Percentiles rank a stretch among this genome's conserved stretches.
phyloP scores from a whole-genome alignment of 2,329 filamentous ascomycete species.

The Cytospora paraplurivora region DNA sequence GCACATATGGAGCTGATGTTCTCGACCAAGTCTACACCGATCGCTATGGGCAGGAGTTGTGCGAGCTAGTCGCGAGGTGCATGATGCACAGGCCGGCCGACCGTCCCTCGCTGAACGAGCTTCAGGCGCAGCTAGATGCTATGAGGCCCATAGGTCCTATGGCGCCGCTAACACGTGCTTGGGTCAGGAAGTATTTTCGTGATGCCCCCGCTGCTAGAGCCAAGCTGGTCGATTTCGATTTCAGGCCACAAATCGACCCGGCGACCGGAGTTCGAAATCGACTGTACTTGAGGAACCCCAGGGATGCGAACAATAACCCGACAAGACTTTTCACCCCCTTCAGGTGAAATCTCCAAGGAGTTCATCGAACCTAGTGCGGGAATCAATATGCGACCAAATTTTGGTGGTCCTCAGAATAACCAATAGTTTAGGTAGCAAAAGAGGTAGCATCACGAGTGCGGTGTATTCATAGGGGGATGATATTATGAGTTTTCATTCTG shows the following conservation, averaged over 20 bases:
- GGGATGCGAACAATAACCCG: not conserved
- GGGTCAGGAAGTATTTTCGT: not conserved
- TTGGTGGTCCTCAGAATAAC: not conserved
- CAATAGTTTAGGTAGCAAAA: not conserved
- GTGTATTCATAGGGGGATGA: too few species aligned
- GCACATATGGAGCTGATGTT: slow-evolving; percentile 1
- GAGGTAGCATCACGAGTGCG: too few species aligned
- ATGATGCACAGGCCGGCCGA: not conserved
- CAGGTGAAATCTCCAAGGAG: not conserved
- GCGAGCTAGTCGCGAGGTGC: not conserved
- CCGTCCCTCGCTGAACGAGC: not conserved
- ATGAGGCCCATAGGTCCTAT: not conserved
- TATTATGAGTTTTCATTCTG: too few species aligned
- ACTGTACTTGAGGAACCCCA: not conserved
- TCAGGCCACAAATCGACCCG: not conserved
- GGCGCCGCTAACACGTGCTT: not conserved
- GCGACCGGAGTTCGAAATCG: not conserved
- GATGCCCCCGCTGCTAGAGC: not conserved
- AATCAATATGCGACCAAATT: not conserved
- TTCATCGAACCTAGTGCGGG: not conserved
- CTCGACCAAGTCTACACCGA: not conserved
- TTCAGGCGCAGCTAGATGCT: not conserved
- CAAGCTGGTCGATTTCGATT: not conserved
- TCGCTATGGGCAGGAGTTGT: not conserved
- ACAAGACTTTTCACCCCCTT: not conserved